Base-by-base conservation (phyloP, 2,329 filamentous ascomycete species). In the Phoma sp. region DNA sequence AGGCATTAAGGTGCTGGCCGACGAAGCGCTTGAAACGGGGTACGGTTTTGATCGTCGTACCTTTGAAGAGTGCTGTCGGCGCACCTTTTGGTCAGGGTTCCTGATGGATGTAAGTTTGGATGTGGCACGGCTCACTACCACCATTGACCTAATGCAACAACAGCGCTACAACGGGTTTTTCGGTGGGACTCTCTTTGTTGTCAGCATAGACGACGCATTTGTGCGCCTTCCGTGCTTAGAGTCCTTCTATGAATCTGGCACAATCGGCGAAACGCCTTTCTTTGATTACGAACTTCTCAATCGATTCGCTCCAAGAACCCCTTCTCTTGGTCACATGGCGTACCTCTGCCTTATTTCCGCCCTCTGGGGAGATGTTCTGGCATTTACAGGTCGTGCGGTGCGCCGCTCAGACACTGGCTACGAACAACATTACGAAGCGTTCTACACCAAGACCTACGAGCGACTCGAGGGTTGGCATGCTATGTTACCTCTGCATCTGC, bases 61-160 rank as follows among this genome's bases (percentile, higher is more conserved):
- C 27, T 82, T 87, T 61, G 81, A 82, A 23, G 89, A 92, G 72
- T 87, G 86, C 62, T 82, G 85, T 55, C 81, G 88, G 59, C 80
- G 89, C 51, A 90, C 87, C 0, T 88, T 90, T 65, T 92, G 88
- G 88, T 84, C 86, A 25, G 82, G 85, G 46, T 89, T 87, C 61
- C 76, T 90, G 62, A 81, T 89, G 70, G 89, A 91, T 73, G 80
- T 82, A 72, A 77, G 80, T 75, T 60, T 66, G 59, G 66, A 65
- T 43, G 58, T 66, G 58, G 66, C 64, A 58, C 67, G 62, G 55
- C 58, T 62, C 52, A 68, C 69, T 44, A 65, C 68, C 59, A 62
- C 67, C 54, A 61, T 62, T 69, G 60, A 69, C 64, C 60, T 66
- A 62, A 62, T 58, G 8, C 59, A 59, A 57, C 55, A 59, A 64